Evolutionary conservation across 2,329 filamentous ascomycete genomes (phyloP).

Genomic region (Colletotrichum sublineola): DNA sequence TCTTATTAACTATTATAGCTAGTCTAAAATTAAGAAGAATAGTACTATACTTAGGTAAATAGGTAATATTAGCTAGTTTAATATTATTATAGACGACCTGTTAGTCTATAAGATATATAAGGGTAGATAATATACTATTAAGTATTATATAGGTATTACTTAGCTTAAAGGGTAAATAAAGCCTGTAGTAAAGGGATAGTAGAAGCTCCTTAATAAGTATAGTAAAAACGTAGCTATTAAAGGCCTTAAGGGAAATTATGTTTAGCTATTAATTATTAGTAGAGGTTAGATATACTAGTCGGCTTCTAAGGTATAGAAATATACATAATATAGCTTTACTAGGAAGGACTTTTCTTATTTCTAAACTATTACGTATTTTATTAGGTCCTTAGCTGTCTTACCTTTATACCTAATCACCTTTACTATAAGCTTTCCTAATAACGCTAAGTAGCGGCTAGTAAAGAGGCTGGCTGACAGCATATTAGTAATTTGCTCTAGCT

Average conservation of each 20-base stretch:
- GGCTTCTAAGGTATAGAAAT: neutral
- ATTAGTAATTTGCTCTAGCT: slow-evolving; percentile 4
- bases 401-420: slow-evolving; percentile 15
- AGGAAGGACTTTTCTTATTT: slow-evolving; percentile 1
- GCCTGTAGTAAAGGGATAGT: too few species aligned
- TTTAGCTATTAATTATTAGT: slow-evolving; percentile 2
- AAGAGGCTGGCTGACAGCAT: too few species aligned
- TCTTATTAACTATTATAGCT: neutral
- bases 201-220: too few species aligned
- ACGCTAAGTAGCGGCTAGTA: slow-evolving; percentile 8
- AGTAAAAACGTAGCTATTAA: slow-evolving; percentile 7
- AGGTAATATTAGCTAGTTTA: too few species aligned
- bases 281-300: neutral
- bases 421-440: slow-evolving; percentile 5
- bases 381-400: slow-evolving; percentile 8
- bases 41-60: too few species aligned
- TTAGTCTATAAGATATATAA: too few species aligned
- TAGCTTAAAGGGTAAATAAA: too few species aligned
- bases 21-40: too few species aligned
- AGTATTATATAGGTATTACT: too few species aligned
- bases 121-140: too few species aligned
- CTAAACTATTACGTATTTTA: slow-evolving; percentile 6
- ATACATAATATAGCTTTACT: too few species aligned
- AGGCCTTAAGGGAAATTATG: slow-evolving; percentile 9
- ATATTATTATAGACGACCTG: too few species aligned